Evolutionary conservation across 306 rosid genomes (phyloP), one percentile per base, ranked within the genome.

Genomic region (Senna tora): DNA sequence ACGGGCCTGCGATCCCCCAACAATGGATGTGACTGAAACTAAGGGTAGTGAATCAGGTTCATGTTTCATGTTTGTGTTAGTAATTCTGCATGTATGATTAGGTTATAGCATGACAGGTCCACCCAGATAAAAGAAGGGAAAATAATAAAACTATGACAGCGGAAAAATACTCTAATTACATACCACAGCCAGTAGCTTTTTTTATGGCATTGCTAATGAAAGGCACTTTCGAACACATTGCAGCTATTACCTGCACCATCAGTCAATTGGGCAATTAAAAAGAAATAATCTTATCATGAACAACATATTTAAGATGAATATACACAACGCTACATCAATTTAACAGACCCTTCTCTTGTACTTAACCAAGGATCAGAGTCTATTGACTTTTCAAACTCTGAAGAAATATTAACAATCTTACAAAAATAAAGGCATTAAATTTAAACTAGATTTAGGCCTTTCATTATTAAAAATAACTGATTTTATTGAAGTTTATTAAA

Each of bases 141-240:
- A 21, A 53, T 22, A 36, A 78, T 39, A 58, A 42, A 53, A 7
- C 25, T 59, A 38, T 25, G 45, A 64, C 55, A 22, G 28, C 47
- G 42, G 69, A 11, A 64, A 47, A 65, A 50, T 43, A 25, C 30
- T 32, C 41, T 61, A 22, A 77, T 68, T 32, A 67, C 92, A 53
- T 86, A 91, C 99, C 90, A 69, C 90, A 82, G 71, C 85, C 90
- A 56, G 99, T 89, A 58, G 92, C 90, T 74, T 89, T 89, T 93
- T 87, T 77, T 60, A 94, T 94, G 75, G 99, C 99, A 72, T 71
- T 80, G 87, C 99, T 86, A 63, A 94, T 89, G 53, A 82, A 85
- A 51, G 99, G 99, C 7, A 94, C 96, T 89, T 94, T 94, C 17
- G 99, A 94, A 82, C 95, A 89, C 99, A 94, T 94, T 65, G 97